Base-by-base conservation (phyloP, 345 rosid genomes). In the Gossypium arboreum region DNA sequence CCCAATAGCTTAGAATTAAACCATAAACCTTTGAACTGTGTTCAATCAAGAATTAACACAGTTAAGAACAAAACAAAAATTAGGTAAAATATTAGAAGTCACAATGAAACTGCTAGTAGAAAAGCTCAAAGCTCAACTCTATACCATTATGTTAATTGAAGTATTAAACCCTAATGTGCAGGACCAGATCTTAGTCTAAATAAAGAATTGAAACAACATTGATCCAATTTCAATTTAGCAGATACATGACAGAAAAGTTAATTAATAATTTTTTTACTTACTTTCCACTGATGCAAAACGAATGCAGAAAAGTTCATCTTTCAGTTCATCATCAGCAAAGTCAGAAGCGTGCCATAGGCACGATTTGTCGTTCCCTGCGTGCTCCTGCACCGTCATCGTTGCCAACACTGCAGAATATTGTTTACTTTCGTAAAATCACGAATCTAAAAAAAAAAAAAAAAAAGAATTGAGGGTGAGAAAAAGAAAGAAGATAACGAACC, bases 241-340 rank as follows among this genome's bases (percentile, higher is more conserved):
- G 34, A 25, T 6, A 17, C 10, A 34, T 43, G 9, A 20, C 29
- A 60, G 48, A 6, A 55, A 51, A 2, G 34, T 3, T 24, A 22
- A n/a, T 1, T 9, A 41, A 39, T 20, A 48, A 15, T 61, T 12
- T 2, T 11, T 7, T 63, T 11, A 85, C 91, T 83, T 81, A 91
- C 97, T 86, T 74, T 91, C 91, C 52, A 88, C 65, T 0, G 92
- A 87, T 2, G 84, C 84, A 76, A 93, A 93, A 9, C 91, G 83
- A 74, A 93, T 88, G 81, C 97, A 91, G 85, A 91, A 88, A 44
- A 86, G 85, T 80, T 90, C 94, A 56, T 91, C 85, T 79, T 88
- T 90, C 85, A 90, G 73, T 83, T 88, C 92, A 9, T 89, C 90
- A 71, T 86, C 90, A 4, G 94, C 87, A 54, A 84, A 91, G 72